phyloP scores from a whole-genome alignment of 2,329 filamentous ascomycete genomes.

The Talaromyces sp. region DNA sequence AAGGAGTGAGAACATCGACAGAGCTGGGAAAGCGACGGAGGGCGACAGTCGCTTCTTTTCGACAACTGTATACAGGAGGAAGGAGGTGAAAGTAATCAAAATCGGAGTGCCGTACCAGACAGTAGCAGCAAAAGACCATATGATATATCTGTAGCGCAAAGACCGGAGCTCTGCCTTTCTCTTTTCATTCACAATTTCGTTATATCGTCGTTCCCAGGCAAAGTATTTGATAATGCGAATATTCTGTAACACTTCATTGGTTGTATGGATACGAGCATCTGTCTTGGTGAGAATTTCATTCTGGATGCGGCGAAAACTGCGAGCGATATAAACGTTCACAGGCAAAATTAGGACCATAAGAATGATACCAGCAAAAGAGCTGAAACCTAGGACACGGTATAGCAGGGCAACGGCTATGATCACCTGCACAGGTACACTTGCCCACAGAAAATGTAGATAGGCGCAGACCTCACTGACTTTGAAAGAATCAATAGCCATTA shows the following conservation, averaged over 20 bases:
- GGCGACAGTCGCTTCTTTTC: constrained; percentile 87
- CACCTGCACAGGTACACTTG: constrained; percentile 84
- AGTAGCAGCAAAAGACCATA: constrained; percentile 89
- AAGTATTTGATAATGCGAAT: constrained; percentile 99
- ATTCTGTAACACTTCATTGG: constrained; percentile 94
- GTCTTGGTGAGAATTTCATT: constrained; percentile 90
- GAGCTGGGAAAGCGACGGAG: constrained; percentile 90
- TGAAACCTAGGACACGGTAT: constrained; percentile 86
- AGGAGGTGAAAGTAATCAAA: constrained; percentile 93
- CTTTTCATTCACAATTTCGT: constrained; percentile 83
- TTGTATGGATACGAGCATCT: constrained; percentile 92
- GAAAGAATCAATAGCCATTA: constrained; percentile 99
- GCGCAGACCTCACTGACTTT: constrained; percentile 94
- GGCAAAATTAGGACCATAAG: constrained; percentile 88
- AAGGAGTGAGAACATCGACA: constrained; percentile 92
- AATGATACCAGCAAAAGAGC: constrained; percentile 86
- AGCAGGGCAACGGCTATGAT: constrained; percentile 75
- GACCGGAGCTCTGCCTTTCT: constrained; percentile 72
- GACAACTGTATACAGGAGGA: constrained; percentile 85
- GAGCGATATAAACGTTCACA: constrained; percentile 83
- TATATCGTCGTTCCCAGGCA: constrained; percentile 93
- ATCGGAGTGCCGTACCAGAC: constrained; percentile 96
- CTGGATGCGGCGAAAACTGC: constrained; percentile 79
- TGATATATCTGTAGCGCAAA: constrained; percentile 75
- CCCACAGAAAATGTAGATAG: constrained; percentile 94